Evolutionary conservation across 192 early-diverging fungal genomes (phyloP).

Genomic region (Helicostylum pulchrum): DNA sequence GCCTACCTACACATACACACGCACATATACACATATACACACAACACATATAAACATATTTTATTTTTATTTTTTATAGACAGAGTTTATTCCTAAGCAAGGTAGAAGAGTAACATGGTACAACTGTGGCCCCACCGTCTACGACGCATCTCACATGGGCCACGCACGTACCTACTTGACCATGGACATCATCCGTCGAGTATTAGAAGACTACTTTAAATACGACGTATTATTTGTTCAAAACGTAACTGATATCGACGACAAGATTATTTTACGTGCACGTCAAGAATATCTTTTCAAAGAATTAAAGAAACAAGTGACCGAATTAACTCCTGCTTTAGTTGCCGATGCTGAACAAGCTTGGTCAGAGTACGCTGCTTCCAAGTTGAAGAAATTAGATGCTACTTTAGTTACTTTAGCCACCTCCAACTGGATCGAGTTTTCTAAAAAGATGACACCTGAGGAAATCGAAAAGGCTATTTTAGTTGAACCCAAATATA

Average conservation of each 20-base stretch:
- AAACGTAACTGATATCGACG: slow-evolving; percentile 99
- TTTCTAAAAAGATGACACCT: slow-evolving; percentile 48
- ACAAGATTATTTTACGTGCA: slow-evolving; percentile 94
- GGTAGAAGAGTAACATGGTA: slow-evolving; percentile 93
- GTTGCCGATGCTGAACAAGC: slow-evolving; percentile 58
- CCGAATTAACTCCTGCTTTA: slow-evolving; percentile 45
- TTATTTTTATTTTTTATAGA: slow-evolving; percentile 42
- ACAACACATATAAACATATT: background rate
- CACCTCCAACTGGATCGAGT: slow-evolving; percentile 53
- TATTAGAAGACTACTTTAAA: slow-evolving; percentile 92
- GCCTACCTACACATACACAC: background rate
- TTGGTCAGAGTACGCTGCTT: slow-evolving; percentile 58
- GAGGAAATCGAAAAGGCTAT: slow-evolving; percentile 42
- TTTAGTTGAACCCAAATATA: slow-evolving; percentile 58
- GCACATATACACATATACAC: background rate
- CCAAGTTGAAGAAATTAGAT: slow-evolving; percentile 55
- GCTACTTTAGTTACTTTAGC: slow-evolving; percentile 39
- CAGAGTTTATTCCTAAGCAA: slow-evolving; percentile 81
- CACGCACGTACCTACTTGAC: slow-evolving; percentile 93
- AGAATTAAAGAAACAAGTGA: slow-evolving; percentile 44
- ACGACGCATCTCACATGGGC: slow-evolving; percentile 93
- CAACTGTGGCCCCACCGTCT: slow-evolving; percentile 97
- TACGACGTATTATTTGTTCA: slow-evolving; percentile 94
- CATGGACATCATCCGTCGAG: slow-evolving; percentile 89
- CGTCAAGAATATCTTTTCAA: slow-evolving; percentile 80